Base-by-base conservation (phyloP, 2,329 filamentous ascomycete genomes). In the Teratosphaeria pseudoeucalypti region DNA sequence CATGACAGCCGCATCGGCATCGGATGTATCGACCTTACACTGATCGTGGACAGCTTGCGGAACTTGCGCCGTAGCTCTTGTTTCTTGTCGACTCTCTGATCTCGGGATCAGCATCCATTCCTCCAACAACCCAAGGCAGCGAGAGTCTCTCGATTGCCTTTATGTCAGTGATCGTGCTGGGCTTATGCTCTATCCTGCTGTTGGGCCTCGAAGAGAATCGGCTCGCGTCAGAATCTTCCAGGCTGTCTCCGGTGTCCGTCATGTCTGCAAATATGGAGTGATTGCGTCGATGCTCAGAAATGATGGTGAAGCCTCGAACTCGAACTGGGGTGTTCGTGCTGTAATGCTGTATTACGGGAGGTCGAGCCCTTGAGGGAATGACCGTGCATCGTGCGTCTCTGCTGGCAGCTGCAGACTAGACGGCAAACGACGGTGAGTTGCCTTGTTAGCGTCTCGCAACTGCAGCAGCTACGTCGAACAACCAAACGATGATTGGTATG, bases 11-110 rank as follows among this genome's bases (percentile, higher is more conserved):
- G 43, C 9, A 4, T 10, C 26, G 16, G 14, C 14, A 27, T 19
- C 19, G 12, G 11, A 52, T 23, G 23, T 19, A 12, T 32, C 29
- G 29, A 32, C 2, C 52, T 54, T 23, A 54, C 23, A 27, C 54
- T 53, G 16, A 69, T 62, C 6, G 62, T 66, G 0, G 65, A 65
- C 4, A 68, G 54, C 10, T 64, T 60, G 7, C 65, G 63, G 54
- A 68, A 68, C 23, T 66, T 65, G 32, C 59, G 61, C 34, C 65
- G 65, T 16, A 68, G 63, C 37, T 67, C 60, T 54, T 63, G 62
- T 32, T 65, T 64, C 32, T 57, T 54, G 34, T 56, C 62, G 60
- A 52, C 54, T 29, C 55, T 16, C 57, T 61, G 39, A 1, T 14
- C 19, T n/a, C 1, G n/a, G 23, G 1, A n/a, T 49, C 19, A 49